Evolutionary conservation across 768 basidiomycete genomes (phyloP).

Genomic region (Mycena galopus): DNA sequence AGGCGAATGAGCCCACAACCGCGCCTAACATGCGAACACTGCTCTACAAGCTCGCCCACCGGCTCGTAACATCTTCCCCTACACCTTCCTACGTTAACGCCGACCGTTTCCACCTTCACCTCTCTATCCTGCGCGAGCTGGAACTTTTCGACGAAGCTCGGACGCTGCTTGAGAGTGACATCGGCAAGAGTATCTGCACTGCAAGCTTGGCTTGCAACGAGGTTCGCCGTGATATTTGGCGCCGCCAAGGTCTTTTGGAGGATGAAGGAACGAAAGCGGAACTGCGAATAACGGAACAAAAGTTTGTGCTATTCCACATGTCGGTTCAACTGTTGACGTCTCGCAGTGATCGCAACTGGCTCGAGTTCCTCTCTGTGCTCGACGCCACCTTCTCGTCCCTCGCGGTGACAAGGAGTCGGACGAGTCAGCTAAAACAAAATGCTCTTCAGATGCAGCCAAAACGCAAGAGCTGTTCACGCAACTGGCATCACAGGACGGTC

Average conservation of each 20-base stretch:
- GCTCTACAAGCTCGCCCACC: conserved; percentile 82
- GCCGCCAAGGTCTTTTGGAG: conserved; percentile 62
- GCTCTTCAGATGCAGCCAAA: conserved; percentile 54
- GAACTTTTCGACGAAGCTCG: conserved; percentile 78
- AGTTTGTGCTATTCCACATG: conserved; percentile 54
- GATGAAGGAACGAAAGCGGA: conserved; percentile 76
- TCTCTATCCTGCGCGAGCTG: conserved; percentile 78
- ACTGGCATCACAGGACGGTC: conserved; percentile 75
- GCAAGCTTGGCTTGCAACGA: conserved; percentile 83
- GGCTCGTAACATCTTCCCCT: conserved; percentile 74
- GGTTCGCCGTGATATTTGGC: conserved; percentile 79
- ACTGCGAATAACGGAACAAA: conserved; percentile 68
- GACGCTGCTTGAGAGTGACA: conserved; percentile 74
- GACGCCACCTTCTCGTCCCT: conserved; percentile 71
- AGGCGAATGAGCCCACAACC: conserved; percentile 82
- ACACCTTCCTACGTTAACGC: conserved; percentile 74
- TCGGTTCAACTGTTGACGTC: conserved; percentile 20
- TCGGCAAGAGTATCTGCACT: conserved; percentile 75
- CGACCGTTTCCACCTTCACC: conserved; percentile 84
- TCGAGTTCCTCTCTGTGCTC: conserved; percentile 82
- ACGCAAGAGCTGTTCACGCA: conserved; percentile 65
- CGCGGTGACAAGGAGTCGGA: conserved; percentile 39
- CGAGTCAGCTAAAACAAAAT: conserved; percentile 54
- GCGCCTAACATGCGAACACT: conserved; percentile 72
- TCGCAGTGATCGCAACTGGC: conserved; percentile 86